Evolutionary conservation across 176 grass and related monocot species (phyloP).

Genomic region (Paspalum vaginatum): DNA sequence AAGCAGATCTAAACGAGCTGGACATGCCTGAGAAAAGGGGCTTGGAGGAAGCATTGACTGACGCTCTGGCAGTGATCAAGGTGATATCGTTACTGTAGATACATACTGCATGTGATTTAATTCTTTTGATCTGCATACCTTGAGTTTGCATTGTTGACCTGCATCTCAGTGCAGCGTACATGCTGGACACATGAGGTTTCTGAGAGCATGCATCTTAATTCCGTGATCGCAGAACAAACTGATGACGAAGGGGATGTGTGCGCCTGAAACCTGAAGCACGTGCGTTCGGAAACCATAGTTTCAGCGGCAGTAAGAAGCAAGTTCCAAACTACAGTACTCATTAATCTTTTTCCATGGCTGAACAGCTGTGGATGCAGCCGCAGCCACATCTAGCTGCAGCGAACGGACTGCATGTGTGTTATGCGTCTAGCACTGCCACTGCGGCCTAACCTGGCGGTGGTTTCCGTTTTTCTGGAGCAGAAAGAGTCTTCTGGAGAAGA

Average conservation of each 20-base stretch:
- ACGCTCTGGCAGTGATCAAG: conserved; percentile 34
- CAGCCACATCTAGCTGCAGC: no score
- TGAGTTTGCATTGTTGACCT: not conserved
- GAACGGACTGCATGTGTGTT: no score
- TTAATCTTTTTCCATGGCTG: no score
- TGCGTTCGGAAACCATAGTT: not conserved
- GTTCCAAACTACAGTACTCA: not conserved
- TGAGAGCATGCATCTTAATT: conserved; percentile 16
- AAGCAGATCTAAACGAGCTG: conserved; percentile 35
- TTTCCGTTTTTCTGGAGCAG: not conserved
- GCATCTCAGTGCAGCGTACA: not conserved
- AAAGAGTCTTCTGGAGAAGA: not conserved
- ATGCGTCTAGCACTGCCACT: no score
- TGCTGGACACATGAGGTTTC: not conserved
- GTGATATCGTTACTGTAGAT: not conserved
- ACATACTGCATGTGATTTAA: not conserved
- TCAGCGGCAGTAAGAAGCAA: not conserved
- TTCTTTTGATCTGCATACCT: not conserved
- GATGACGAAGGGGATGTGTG: conserved; percentile 1
- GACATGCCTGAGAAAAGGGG: not conserved
- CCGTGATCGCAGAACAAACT: conserved; percentile 23
- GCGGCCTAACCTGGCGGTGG: not conserved
- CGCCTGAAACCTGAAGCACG: conserved; percentile 3
- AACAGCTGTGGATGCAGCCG: no score
- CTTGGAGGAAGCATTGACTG: conserved; percentile 28